Evolutionary conservation across 2,329 filamentous ascomycete genomes (phyloP), one percentile per base, ranked within the genome.

Genomic region (Microsporum canis): DNA sequence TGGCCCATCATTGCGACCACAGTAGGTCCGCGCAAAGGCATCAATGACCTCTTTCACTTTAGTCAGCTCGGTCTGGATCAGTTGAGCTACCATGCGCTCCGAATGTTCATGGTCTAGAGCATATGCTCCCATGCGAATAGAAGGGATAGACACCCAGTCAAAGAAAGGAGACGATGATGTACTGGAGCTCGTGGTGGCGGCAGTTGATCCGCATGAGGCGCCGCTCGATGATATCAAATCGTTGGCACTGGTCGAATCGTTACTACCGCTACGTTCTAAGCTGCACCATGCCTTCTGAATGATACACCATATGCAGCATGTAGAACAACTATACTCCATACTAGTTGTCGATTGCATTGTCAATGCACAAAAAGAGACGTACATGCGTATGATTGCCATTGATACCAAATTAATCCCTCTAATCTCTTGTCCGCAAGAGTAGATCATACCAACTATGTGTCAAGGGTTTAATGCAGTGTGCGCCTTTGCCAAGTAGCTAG

Each of bases 21-120:
- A 43, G n/a, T 43, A 43, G n/a, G 49, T 55, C 0, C 49, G 49
- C 4, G 49, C 49, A 36, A 55, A 55, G 14, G 33, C 12, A 3
- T 55, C 49, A 12, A 55, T 36, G 5, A 55, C 49, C 23, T 55
- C 49, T 55, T 55, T 36, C 29, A 55, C 49, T n/a, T 55, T 55
- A 12, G 33, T 31, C 23, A 55, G 10, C 17, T 55, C 49, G 6
- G 23, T 55, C 23, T 55, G 49, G n/a, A 55, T 55, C 23, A 55
- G n/a, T 36, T 55, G 49, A 6, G 49, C 49, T 14, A 55, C 49
- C 49, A 55, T 55, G 49, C 49, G 49, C 12, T 55, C 23, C 10
- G 49, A 55, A 14, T 31, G 27, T 12, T 36, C 49, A 7, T 55
- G 49, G 6, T 55, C 49, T 6, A 55, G 29, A n/a, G 49, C 33